Percentiles rank a stretch among this genome's conserved stretches.
phyloP scores from a whole-genome alignment of 1,284 basidiomycete species.

The Schizophyllum commune region DNA sequence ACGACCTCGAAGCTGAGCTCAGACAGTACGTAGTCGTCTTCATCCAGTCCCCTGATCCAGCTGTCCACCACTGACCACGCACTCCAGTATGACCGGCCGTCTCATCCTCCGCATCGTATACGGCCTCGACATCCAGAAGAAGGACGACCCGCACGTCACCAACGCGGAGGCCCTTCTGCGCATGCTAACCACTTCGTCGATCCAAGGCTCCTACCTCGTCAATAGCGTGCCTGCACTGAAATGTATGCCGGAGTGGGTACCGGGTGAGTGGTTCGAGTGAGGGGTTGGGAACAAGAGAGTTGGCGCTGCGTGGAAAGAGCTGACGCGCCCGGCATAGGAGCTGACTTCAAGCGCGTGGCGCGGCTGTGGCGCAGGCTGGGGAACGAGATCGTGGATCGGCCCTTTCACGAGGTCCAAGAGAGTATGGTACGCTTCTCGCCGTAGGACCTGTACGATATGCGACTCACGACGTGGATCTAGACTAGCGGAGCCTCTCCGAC shows the following conservation, averaged over 20 bases:
- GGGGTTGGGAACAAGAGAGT: too few species aligned
- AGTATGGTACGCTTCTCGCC: neutral
- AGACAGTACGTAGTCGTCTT: neutral
- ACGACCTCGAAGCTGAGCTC: neutral
- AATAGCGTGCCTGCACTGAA: neutral
- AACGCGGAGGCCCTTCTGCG: too few species aligned
- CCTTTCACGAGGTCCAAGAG: neutral
- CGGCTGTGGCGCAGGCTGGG: neutral
- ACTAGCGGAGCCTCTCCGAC: neutral
- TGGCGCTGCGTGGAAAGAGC: too few species aligned
- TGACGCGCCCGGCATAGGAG: neutral
- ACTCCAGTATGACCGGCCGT: slow-evolving; percentile 10
- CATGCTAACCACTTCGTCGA: neutral
- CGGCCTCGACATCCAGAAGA: slow-evolving; percentile 9
- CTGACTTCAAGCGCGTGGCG: neutral
- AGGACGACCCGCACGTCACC: slow-evolving; percentile 11
- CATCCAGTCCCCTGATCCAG: too few species aligned
- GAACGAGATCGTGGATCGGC: neutral
- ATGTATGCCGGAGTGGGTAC: neutral
- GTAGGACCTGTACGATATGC: neutral
- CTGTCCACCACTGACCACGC: neutral
- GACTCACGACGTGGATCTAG: neutral
- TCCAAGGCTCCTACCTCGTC: neutral
- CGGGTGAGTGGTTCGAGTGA: neutral
- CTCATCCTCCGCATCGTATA: slow-evolving; percentile 11